Evolutionary conservation across 2,329 filamentous ascomycete genomes (phyloP).

Genomic region (Penicillium nordicum): DNA sequence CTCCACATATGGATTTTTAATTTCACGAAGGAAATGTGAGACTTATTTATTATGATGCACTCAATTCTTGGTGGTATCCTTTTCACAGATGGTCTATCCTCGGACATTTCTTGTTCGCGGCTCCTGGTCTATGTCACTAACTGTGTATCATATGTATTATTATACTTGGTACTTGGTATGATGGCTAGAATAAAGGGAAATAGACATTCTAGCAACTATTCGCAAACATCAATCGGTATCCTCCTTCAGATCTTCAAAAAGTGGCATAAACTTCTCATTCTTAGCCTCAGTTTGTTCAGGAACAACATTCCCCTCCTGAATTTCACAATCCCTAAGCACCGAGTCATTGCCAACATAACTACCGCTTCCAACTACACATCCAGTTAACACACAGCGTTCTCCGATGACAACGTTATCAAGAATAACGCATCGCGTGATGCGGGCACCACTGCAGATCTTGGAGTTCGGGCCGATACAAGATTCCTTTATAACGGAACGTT

Average conservation of each 20-base stretch:
- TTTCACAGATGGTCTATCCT: not conserved
- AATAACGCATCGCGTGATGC: not conserved
- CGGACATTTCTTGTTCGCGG: not conserved
- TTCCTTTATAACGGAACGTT: not conserved
- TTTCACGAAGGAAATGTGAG: not conserved
- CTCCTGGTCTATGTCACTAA: too few relatives aligned
- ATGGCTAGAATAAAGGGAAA: not conserved
- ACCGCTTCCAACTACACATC: not conserved
- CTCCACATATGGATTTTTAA: not conserved
- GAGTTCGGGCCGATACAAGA: not conserved
- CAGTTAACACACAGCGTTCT: not conserved
- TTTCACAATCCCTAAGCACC: not conserved
- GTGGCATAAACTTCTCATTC: not conserved
- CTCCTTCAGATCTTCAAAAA: not conserved
- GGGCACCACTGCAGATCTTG: not conserved
- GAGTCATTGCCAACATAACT: not conserved
- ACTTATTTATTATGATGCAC: not conserved
- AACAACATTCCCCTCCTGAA: not conserved
- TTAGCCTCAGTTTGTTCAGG: not conserved
- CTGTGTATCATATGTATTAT: too few relatives aligned
- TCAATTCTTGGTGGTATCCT: not conserved
- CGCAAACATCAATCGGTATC: not conserved
- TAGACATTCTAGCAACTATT: not conserved
- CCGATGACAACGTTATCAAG: not conserved
- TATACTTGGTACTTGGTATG: not conserved